A percentile compares a stretch with the other conserved stretches of the same genome.
These are phyloP conservation scores for Geotrichum phurueaensis DNA, from an alignment of 1,139 yeast genomes.

Conservation along the genomic window DNA sequence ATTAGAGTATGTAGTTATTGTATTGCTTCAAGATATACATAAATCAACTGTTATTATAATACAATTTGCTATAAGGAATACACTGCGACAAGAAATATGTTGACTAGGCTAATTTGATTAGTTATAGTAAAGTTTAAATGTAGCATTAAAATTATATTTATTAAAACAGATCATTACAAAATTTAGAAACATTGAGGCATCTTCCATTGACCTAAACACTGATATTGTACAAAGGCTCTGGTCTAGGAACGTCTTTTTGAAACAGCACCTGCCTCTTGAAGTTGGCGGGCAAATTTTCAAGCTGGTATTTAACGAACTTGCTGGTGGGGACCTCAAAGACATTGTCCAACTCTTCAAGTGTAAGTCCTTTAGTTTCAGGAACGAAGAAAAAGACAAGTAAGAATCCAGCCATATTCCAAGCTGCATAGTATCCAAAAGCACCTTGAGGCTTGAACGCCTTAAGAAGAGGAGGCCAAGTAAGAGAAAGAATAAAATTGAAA, in stretches of 20 bases:
- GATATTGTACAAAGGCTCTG: constrained; percentile 20
- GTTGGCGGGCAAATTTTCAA: constrained; percentile 32
- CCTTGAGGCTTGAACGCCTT: constrained; percentile 69
- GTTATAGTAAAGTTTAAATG: too few relatives aligned
- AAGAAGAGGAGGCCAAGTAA: constrained; percentile 74
- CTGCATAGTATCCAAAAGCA: constrained; percentile 86
- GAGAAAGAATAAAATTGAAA: constrained; percentile 71
- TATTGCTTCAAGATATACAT: too few relatives aligned
- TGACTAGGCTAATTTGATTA: too few relatives aligned
- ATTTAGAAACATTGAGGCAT: neutral
- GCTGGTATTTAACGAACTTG: constrained; percentile 34
- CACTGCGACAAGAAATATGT: too few relatives aligned
- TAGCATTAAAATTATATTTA: neutral
- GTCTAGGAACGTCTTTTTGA: constrained; percentile 25
- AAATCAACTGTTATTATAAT: too few relatives aligned
- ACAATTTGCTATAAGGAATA: too few relatives aligned
- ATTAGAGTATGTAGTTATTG: too few relatives aligned
- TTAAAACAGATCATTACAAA: neutral
- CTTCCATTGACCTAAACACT: neutral
- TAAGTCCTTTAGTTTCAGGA: constrained; percentile 57
- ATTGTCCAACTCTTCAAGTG: constrained; percentile 54
- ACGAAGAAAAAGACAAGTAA: constrained; percentile 44
- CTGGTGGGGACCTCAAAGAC: constrained; percentile 37
- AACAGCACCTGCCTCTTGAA: constrained; percentile 22
- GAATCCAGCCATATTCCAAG: constrained; percentile 72